Evolutionary conservation across 306 rosid genomes (phyloP), one percentile per base, ranked within the genome.

Genomic region (Neltuma alba): DNA sequence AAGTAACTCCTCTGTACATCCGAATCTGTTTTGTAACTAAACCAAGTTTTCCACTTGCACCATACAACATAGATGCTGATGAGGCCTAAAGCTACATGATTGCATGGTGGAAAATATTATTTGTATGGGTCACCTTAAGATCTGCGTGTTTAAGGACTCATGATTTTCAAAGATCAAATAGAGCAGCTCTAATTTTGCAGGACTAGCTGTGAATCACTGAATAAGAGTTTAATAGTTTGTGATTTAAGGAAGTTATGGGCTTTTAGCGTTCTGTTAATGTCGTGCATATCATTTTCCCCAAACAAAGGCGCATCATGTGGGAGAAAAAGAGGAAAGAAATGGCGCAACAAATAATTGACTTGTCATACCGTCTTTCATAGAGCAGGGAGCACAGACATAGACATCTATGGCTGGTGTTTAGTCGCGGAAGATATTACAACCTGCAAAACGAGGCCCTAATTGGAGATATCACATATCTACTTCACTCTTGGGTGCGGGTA

Each of bases 21-120:
- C 71, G 6, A 65, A 85, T 85, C 92, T 90, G 89, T 87, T 85
- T 88, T 83, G 62, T 81, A 78, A 80, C 86, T 82, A 92, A 11
- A 7, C 31, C 31, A 57, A 57, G 76, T 85, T 85, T 81, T 89
- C 87, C 89, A 94, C 97, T 92, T 94, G 92, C 84, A 87, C 84
- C 75, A 90, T 31, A 52, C 45, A n/a, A 5, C 6, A 14, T 52
- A 52, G 9, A n/a, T 7, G 60, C 60, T 52, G 25, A 5, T n/a
- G 28, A 52, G 1, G 28, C 25, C 11, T n/a, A 52, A 52, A 52
- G 28, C 12, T 52, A 52, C 9, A 78, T 33, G 77, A 82, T 83
- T 37, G 8, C 85, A 66, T 37, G 25, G 42, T 75, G 34, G 64
- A 15, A 69, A 76, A 28, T 62, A 15, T 73, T 33, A 33, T 5